These are phyloP conservation scores for Botrytis fabae DNA, from an alignment of 2,329 filamentous ascomycete species.

Conservation along the genomic window DNA sequence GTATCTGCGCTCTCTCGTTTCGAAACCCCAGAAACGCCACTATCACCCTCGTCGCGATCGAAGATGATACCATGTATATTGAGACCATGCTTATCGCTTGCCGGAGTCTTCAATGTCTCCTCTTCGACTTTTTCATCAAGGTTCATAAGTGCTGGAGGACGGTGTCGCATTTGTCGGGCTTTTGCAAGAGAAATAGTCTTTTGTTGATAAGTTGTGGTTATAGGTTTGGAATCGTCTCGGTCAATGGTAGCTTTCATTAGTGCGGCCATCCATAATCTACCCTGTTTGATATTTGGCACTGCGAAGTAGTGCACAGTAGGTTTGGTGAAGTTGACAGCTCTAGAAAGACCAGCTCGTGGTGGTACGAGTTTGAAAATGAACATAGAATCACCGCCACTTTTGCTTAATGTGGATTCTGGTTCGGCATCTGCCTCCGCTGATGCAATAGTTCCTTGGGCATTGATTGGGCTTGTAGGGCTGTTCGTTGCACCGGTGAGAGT, in stretches of 20 bases:
- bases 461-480: conserved; percentile 53
- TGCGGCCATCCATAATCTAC: conserved; percentile 95
- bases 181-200: conserved; percentile 93
- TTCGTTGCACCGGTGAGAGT: conserved; percentile 85
- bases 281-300: conserved; percentile 84
- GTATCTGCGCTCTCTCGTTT: conserved; percentile 31
- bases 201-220: conserved; percentile 92
- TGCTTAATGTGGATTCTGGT: conserved; percentile 41
- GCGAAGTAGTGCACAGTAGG: conserved; percentile 98
- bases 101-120: conserved; percentile 36
- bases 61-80: conserved; percentile 41
- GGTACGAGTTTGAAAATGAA: conserved; percentile 99
- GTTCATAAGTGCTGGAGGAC: conserved; percentile 85
- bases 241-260: conserved; percentile 99
- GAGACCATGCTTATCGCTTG: conserved; percentile 38
- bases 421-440: conserved; percentile 46
- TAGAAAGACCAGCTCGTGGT: conserved; percentile 80
- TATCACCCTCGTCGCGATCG: conserved; percentile 40
- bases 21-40: conserved; percentile 40
- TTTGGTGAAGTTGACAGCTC: conserved; percentile 95
- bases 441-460: conserved; percentile 49
- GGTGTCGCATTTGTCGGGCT: conserved; percentile 81
- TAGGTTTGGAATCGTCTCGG: conserved; percentile 74
- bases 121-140: conserved; percentile 50
- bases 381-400: conserved; percentile 61